Base-by-base conservation (phyloP, 2,329 filamentous ascomycete species). In the Chaetomium sp. region DNA sequence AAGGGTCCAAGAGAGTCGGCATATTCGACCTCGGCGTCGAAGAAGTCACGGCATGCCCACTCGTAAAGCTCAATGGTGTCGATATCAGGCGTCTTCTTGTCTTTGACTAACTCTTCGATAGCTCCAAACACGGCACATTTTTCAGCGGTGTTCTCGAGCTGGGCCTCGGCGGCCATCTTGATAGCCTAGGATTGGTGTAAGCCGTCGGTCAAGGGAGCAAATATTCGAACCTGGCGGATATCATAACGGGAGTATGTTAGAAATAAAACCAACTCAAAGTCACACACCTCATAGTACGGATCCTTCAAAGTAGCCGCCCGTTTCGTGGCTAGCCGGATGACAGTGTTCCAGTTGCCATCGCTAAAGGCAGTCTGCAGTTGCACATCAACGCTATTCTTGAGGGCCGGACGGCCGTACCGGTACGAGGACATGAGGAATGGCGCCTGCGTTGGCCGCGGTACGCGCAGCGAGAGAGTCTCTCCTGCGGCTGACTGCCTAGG, bases 281-380 rank as follows among this genome's bases (percentile, higher is more conserved):
- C 4, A 60, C 72, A 57, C 62, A 82, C 79, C 70, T 81, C 74
- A 62, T 78, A 83, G 63, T 83, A 84, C 6, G 76, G 71, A 43
- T 82, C 79, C 51, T 80, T 79, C 43, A 71, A 72, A 1, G 71
- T 67, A 61, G 74, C 75, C 55, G 71, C 70, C 34, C 78, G 71
- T 67, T 80, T 77, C 59, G 79, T 76, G 11, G 80, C 79, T 11
- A 82, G 71, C 34, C 76, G 78, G 33, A 76, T 70, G 52, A 76
- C 79, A 12, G 70, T 69, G 14, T 71, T 61, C 80, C 80, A 84
- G 66, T 79, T 79, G 51, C 75, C 72, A 53, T 80, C 78, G 42
- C 72, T 71, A 55, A 80, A 84, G 52, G 79, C 79, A 11, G 74
- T 72, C 69, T 81, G 77, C 8, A 84, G 72, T 70, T 80, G 76